Base-by-base conservation (phyloP, 768 basidiomycete species). In the Phaeolepiota aurea region DNA sequence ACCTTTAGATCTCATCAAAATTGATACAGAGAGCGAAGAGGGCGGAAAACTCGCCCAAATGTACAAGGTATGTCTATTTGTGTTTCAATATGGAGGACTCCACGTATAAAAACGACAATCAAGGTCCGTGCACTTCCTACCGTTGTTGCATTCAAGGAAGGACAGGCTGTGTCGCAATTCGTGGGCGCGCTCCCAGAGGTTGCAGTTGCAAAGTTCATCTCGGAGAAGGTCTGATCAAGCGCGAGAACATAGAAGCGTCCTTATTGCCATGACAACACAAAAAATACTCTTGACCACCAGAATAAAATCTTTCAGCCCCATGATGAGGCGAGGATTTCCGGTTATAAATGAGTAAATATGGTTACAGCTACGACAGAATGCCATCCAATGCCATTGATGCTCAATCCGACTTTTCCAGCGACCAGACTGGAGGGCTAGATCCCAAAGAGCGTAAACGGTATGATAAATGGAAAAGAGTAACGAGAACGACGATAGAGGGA, bases 61-160 rank as follows among this genome's bases (percentile, higher is more conserved):
- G 46, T 78, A 71, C 54, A 55, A 71, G 48, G 87, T 75, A 42
- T 45, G 53, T 53, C 41, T 40, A 32, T 14, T 30, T 38, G 20
- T 40, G 45, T 13, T 23, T 37, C 22, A 5, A 32, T 31, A 14
- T 32, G 23, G 12, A 2, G 10, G 5, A n/a, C 13, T 25, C 11
- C 30, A 11, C 18, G n/a, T 19, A 12, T 31, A 25, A 22, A 21
- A 22, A 11, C 21, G 38, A 32, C 20, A 32, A 20, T 20, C 10
- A 43, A 90, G 87, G 66, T 89, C 44, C 61, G 67, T n/a, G 71
- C 82, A 12, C 59, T 90, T n/a, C 87, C 87, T 2, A 89, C 87
- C 0, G 84, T 90, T 20, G 63, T 85, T 43, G 87, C 84, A 3
- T 88, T 88, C 63, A 72, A 67, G 42, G 70, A 79, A 36, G 86